Conservation (phyloP, 2,329 filamentous ascomycete genomes). For the Chalaropsis ovoidea region DNA sequence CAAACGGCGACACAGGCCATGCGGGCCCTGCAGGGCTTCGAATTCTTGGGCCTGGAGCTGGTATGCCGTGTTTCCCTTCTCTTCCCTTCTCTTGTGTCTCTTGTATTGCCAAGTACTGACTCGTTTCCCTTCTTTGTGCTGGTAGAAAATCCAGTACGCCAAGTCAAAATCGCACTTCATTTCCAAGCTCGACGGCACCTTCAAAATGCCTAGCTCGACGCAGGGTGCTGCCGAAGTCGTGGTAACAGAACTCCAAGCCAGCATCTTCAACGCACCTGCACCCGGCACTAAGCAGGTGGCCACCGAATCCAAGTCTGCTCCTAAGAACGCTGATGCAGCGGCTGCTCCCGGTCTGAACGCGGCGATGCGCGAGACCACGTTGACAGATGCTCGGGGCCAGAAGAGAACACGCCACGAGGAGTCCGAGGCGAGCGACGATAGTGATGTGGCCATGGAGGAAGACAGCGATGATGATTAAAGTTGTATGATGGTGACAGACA, state of each 20-base stretch:
- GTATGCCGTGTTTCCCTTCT: conserved; percentile 42
- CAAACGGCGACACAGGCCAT: conserved; percentile 91
- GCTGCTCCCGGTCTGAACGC: conserved; percentile 34
- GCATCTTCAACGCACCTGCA: conserved; percentile 62
- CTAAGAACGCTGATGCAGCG: conserved; percentile 38
- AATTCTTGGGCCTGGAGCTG: conserved; percentile 76
- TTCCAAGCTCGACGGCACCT: conserved; percentile 84
- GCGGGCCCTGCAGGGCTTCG: conserved; percentile 74
- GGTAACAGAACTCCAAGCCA: conserved; percentile 65
- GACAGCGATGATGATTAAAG: conserved; percentile 62
- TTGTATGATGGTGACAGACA: background rate
- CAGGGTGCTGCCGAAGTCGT: conserved; percentile 46
- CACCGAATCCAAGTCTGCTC: conserved; percentile 31
- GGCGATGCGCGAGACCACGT: conserved; percentile 42
- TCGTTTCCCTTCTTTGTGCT: background rate
- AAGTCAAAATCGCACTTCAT: conserved; percentile 82
- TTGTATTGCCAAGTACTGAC: conserved; percentile 1
- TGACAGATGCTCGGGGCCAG: conserved; percentile 48
- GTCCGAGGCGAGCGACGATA: conserved; percentile 59
- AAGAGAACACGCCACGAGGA: conserved; percentile 64
- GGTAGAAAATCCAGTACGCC: conserved; percentile 82
- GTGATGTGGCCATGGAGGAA: conserved; percentile 58
- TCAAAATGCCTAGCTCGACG: conserved; percentile 53
- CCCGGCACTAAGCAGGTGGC: conserved; percentile 39
- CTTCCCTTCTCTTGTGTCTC: background rate